Evolutionary conservation across 139 green algal genomes (phyloP), one percentile per base, ranked within the genome.

Genomic region (Chlorella sp.): DNA sequence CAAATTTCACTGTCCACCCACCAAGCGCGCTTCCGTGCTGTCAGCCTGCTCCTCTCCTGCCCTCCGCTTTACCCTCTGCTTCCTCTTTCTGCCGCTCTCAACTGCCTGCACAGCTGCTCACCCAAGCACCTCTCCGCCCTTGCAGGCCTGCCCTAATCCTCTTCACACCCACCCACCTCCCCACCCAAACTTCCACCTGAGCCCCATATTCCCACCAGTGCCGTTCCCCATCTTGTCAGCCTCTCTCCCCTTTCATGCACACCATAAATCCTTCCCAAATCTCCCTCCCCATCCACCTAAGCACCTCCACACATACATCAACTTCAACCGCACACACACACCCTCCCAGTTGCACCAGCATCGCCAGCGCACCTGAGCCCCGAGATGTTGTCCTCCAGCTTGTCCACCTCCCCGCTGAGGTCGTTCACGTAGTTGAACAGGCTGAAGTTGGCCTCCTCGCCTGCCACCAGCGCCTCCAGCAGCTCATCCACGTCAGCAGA

Each of bases 401-500:
- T 89, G 66, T 96, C 90, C 40, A 92, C 82, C 36, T 92, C 92
- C 5, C 48, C 81, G 32, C 90, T 92, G 66, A 94, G 85, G 57
- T 91, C 85, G 22, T 92, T 91, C 36, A 94, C 90, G 79, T 94
- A 94, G 87, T 91, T 94, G 87, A 94, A 93, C 39, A 97, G 93
- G 18, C 91, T 95, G 85, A 96, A 92, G 69, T 91, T 91, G 81
- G 83, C 83, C 82, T 95, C 90, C 64, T 95, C 91, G 4, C 83
- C 82, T 73, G 87, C 92, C 78, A 83, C 86, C 77, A 94, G 89
- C n/a, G 66, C 39, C 73, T 92, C 91, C 81, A 94, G 88, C 86
- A 96, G 90, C 76, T 92, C 88, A 30, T 94, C 93, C 48, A 95
- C 81, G 60, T 96, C 94, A 34, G 40, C 75, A 30, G 77, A 39